These are phyloP conservation scores for Pythium periplocum DNA, from an alignment of 352 stramenopile species.

Conservation along the genomic window DNA sequence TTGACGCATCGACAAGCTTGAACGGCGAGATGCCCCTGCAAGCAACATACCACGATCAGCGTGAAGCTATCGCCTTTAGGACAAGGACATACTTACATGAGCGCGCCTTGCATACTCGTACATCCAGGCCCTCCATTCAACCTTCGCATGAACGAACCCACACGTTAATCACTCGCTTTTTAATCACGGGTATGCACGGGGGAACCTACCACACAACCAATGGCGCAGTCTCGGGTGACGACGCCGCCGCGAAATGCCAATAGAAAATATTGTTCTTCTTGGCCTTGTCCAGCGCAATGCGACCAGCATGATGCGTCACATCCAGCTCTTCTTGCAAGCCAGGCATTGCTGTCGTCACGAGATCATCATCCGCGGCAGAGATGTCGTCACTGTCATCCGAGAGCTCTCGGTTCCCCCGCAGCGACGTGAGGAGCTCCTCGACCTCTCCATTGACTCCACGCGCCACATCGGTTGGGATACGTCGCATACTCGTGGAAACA, in stretches of 20 bases:
- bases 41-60: not conserved
- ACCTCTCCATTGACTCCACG: not conserved
- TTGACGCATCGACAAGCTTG: conserved; percentile 41
- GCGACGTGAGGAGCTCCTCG: not conserved
- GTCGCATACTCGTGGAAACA: too few relatives aligned
- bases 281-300: conserved; percentile 40
- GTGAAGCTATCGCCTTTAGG: not conserved
- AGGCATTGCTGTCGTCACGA: conserved; percentile 37
- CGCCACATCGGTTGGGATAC: too few relatives aligned
- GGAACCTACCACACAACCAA: conserved; percentile 59
- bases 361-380: conserved; percentile 20
- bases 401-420: not conserved
- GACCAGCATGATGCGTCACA: conserved; percentile 62
- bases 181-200: too few relatives aligned
- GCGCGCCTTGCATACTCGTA: conserved; percentile 74
- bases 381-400: conserved; percentile 4
- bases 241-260: conserved; percentile 64
- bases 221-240: conserved; percentile 38
- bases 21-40: conserved; percentile 63
- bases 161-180: not conserved
- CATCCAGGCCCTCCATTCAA: conserved; percentile 80
- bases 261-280: conserved; percentile 72
- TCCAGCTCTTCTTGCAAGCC: conserved; percentile 43
- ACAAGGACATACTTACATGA: conserved; percentile 35
- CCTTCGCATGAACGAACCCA: conserved; percentile 19